Evolutionary conservation across 352 stramenopile species (phyloP).

Genomic region (Pythium graminicola): DNA sequence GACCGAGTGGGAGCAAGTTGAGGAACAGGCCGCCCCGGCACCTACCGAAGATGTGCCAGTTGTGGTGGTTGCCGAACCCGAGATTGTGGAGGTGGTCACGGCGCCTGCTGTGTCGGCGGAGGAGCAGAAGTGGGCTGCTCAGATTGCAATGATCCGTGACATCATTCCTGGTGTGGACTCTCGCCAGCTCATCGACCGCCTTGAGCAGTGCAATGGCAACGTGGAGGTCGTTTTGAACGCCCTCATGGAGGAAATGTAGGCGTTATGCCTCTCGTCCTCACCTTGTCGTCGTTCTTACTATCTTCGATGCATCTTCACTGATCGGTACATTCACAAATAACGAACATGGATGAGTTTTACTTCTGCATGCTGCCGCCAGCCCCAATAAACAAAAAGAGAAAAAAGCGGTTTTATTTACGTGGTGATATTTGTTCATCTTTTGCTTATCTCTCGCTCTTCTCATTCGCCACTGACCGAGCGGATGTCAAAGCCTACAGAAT

Average conservation of each 20-base stretch:
- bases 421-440: neutral
- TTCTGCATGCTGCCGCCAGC: neutral
- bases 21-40: constrained; percentile 18
- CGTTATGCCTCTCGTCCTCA: neutral
- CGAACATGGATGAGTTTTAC: neutral
- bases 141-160: constrained; percentile 67
- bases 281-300: neutral
- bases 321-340: neutral
- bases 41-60: constrained; percentile 28
- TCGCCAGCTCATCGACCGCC: constrained; percentile 39
- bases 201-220: constrained; percentile 79
- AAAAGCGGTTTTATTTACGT: constrained; percentile 16
- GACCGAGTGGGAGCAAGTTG: constrained; percentile 52
- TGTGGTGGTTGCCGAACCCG: constrained; percentile 26
- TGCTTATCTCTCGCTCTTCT: neutral
- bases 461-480: constrained; percentile 42
- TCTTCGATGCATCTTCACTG: neutral
- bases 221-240: constrained; percentile 76
- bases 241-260: constrained; percentile 76
- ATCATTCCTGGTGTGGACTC: constrained; percentile 63
- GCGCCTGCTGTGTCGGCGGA: constrained; percentile 41
- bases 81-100: constrained; percentile 29
- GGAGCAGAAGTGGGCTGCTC: constrained; percentile 70
- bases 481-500: constrained; percentile 70
- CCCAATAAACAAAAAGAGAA: constrained; percentile 3